Percentiles rank a stretch among this genome's conserved stretches.
Evolutionary conservation across 495 filamentous ascomycete genomes (phyloP).

Genomic region (Penicillium arizonense): DNA sequence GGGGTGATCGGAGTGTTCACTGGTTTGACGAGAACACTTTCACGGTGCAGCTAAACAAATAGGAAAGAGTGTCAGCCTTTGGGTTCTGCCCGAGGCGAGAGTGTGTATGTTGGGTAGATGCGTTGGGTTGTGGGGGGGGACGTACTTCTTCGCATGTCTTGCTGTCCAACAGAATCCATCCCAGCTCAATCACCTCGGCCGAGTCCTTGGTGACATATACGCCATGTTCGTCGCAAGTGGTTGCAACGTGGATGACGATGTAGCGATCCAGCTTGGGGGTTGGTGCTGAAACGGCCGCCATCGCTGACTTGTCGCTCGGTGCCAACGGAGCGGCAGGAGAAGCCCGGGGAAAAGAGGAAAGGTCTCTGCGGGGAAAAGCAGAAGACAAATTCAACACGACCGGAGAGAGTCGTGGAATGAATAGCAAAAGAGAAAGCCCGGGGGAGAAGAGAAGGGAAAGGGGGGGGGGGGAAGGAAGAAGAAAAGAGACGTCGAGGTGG

Average conservation of each 20-base stretch:
- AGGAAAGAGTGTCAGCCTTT: slow-evolving; percentile 12
- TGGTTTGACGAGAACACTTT: slow-evolving; percentile 95
- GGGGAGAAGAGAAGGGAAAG: slow-evolving; percentile 24
- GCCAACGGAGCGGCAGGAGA: slow-evolving; percentile 32
- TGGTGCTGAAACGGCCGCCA: slow-evolving; percentile 50
- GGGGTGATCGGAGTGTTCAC: slow-evolving; percentile 98
- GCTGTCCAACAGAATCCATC: slow-evolving; percentile 93
- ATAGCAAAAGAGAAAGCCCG: slow-evolving; percentile 29
- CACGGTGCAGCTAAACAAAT: slow-evolving; percentile 72
- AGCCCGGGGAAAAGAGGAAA: slow-evolving; percentile 15
- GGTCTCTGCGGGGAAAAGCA: slow-evolving; percentile 37
- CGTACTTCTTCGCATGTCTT: slow-evolving; percentile 89
- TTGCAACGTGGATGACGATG: slow-evolving; percentile 96
- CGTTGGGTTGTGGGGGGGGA: slow-evolving; percentile 9
- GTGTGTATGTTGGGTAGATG: slow-evolving; percentile 10
- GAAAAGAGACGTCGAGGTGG: slow-evolving; percentile 29
- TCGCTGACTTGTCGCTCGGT: slow-evolving; percentile 32
- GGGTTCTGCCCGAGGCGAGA: slow-evolving; percentile 9
- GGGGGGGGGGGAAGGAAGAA: slow-evolving; percentile 22
- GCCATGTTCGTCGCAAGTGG: slow-evolving; percentile 97
- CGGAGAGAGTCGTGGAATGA: slow-evolving; percentile 18
- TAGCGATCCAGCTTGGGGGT: slow-evolving; percentile 83
- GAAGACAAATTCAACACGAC: slow-evolving; percentile 38
- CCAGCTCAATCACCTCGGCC: slow-evolving; percentile 97
- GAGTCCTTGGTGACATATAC: slow-evolving; percentile 99